Conservation (phyloP, 2,329 filamentous ascomycete species). For the Biscogniauxia marginata region DNA sequence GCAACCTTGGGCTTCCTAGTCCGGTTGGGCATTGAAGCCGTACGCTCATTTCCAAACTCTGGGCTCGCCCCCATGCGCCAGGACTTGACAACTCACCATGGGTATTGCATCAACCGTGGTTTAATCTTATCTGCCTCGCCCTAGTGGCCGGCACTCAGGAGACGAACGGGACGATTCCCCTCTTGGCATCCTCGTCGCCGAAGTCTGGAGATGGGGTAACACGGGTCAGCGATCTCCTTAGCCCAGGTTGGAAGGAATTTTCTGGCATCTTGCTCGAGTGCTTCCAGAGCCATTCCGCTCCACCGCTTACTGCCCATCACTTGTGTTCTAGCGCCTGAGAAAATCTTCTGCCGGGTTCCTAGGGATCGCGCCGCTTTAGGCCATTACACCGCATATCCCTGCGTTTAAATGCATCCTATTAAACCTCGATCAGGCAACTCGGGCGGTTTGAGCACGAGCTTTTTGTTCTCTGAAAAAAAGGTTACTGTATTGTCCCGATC, state of each 20-base stretch:
- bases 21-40: background rate
- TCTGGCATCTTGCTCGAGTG: conserved; percentile 1
- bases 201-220: background rate
- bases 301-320: background rate
- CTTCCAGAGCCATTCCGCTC: conserved; percentile 9
- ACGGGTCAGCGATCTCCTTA: background rate
- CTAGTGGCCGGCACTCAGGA: conserved; percentile 1
- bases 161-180: conserved; percentile 12
- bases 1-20: background rate
- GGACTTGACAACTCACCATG: conserved; percentile 16
- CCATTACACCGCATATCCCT: conserved; percentile 18
- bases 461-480: background rate
- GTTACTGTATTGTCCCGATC: background rate
- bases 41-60: conserved; percentile 6
- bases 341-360: background rate
- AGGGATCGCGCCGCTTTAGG: background rate
- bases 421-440: conserved; percentile 33
- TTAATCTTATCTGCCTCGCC: background rate
- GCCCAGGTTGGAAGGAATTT: conserved; percentile 8
- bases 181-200: background rate
- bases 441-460: background rate
- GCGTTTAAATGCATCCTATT: conserved; percentile 19
- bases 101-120: background rate
- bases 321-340: background rate
- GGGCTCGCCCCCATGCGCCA: conserved; percentile 10